phyloP scores from a whole-genome alignment of 805 yeast genomes.

The Pichia thaimueangensis region DNA sequence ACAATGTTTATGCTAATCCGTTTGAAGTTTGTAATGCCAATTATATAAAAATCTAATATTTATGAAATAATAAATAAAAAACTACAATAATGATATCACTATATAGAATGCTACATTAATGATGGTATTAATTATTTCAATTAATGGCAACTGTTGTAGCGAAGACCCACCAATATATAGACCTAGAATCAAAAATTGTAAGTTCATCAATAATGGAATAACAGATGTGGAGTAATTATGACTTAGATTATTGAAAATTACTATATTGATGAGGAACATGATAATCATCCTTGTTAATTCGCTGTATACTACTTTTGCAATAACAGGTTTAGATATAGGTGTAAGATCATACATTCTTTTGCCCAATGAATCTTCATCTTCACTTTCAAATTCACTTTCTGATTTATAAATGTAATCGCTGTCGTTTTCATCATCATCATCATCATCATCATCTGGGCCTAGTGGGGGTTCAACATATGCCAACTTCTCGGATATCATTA shows the following conservation, averaged over 20 bases:
- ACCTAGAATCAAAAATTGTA: constrained; percentile 4
- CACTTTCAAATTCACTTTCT: neutral
- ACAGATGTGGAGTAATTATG: neutral
- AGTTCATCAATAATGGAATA: neutral
- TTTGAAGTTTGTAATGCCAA: too few relatives aligned
- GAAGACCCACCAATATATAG: neutral
- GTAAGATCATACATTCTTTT: too few relatives aligned
- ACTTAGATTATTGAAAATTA: neutral
- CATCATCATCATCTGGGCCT: neutral
- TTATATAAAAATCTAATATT: too few relatives aligned
- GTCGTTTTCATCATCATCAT: constrained; percentile 11
- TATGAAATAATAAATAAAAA: too few relatives aligned
- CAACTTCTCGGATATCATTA: constrained; percentile 9
- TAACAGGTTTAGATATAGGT: too few relatives aligned
- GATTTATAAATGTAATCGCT: neutral
- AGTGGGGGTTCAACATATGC: neutral
- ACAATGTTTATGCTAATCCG: constrained; percentile 18
- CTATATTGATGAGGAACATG: neutral
- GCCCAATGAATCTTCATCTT: neutral
- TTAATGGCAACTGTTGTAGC: neutral
- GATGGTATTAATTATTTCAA: neutral
- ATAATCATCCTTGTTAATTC: neutral
- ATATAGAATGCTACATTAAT: neutral
- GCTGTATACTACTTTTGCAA: too few relatives aligned
- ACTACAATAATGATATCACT: too few relatives aligned